These are phyloP conservation scores for Styphnolobium japonicum DNA, from an alignment of 306 rosid genomes.

Conservation along the genomic window DNA sequence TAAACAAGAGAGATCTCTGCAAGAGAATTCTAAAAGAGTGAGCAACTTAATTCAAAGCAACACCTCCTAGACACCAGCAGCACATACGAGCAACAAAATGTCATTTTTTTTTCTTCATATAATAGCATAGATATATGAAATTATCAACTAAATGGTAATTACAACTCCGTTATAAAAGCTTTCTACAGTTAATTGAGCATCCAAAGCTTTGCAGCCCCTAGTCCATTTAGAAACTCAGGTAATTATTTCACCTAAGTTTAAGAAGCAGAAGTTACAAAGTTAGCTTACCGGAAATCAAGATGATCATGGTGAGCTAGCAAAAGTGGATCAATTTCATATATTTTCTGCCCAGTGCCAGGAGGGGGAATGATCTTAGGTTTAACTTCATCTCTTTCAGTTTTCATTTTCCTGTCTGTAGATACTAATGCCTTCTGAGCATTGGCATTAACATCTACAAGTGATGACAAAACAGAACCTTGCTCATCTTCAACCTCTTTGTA, in stretches of 20 bases:
- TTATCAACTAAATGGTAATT: background rate
- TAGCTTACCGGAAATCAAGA: slow-evolving; percentile 70
- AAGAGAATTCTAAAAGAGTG: background rate
- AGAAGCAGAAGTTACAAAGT: background rate
- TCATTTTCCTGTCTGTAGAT: slow-evolving; percentile 31
- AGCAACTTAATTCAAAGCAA: background rate
- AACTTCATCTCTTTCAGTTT: slow-evolving; percentile 25
- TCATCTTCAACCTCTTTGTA: slow-evolving; percentile 34
- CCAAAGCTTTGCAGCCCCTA: background rate
- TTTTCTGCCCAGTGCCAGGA: slow-evolving; percentile 63
- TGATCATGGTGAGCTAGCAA: slow-evolving; percentile 41
- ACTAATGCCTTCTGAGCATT: slow-evolving; percentile 40
- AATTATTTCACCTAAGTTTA: slow-evolving; percentile 11
- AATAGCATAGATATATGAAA: slow-evolving; percentile 5
- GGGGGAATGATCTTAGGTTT: slow-evolving; percentile 45
- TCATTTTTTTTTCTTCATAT: background rate
- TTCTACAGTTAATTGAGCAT: background rate
- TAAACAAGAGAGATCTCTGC: background rate
- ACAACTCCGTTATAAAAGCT: background rate
- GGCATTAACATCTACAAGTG: slow-evolving; percentile 36
- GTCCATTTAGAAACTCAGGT: slow-evolving; percentile 14
- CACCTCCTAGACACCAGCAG: background rate
- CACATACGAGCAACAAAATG: background rate
- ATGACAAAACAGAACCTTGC: slow-evolving; percentile 35
- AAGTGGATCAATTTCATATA: slow-evolving; percentile 60